Evolutionary conservation across 768 basidiomycete genomes (phyloP).

Genomic region (Cystobasidium tubakii): DNA sequence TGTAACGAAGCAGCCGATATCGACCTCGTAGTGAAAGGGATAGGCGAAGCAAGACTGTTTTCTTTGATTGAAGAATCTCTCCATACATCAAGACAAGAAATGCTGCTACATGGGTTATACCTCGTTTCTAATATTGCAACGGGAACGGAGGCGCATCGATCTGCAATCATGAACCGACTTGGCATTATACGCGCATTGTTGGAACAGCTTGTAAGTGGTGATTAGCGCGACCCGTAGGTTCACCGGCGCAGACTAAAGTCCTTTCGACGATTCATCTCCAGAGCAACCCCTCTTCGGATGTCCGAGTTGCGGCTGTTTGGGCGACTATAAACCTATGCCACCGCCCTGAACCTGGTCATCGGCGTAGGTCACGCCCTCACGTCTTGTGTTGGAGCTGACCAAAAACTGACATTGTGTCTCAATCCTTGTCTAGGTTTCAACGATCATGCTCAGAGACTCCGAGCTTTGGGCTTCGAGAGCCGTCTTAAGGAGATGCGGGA

Average conservation of each 20-base stretch:
- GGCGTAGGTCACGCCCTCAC: not conserved
- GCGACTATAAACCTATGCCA: constrained; percentile 41
- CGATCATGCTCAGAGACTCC: constrained; percentile 38
- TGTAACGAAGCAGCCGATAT: constrained; percentile 35
- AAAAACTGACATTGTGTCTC: too few species aligned
- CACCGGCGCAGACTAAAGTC: too few species aligned
- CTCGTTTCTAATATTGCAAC: constrained; percentile 44
- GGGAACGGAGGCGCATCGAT: constrained; percentile 36
- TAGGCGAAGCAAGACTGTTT: constrained; percentile 35
- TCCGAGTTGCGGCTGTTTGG: constrained; percentile 43
- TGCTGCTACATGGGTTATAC: constrained; percentile 40
- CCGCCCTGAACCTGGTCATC: constrained; percentile 14
- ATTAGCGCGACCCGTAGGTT: too few species aligned
- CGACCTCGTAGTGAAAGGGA: constrained; percentile 24
- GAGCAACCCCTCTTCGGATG: constrained; percentile 26
- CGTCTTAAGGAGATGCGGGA: constrained; percentile 39
- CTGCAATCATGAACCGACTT: constrained; percentile 40
- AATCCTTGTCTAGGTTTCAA: constrained; percentile 5
- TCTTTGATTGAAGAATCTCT: constrained; percentile 31
- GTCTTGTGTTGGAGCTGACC: not conserved
- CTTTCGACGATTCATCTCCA: not conserved
- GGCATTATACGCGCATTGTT: constrained; percentile 34
- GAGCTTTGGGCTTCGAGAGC: constrained; percentile 42
- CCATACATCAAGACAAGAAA: constrained; percentile 1
- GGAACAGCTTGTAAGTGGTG: constrained; percentile 41